Evolutionary conservation across 179 eudicot genomes (phyloP), one percentile per base, ranked within the genome.

Genomic region (Silene noctiflora): DNA sequence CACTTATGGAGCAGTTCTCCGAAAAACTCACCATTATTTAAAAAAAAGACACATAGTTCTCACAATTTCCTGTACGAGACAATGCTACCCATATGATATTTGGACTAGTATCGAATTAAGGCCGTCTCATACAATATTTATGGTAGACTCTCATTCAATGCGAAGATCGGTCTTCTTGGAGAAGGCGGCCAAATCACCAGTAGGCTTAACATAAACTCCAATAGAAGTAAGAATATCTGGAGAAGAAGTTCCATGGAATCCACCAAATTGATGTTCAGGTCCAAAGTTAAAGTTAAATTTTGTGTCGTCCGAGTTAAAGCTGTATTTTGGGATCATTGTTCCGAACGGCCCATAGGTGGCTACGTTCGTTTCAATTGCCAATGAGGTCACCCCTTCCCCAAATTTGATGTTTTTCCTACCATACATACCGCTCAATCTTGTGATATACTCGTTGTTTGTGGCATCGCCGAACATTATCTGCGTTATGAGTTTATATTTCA

Each of bases 241-340:
- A 25, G 46, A 65, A 27, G 70, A 65, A 1, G 78, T 66, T 10
- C 78, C 78, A 66, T 75, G 72, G 19, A 75, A 65, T 27, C 78
- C 78, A 62, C 64, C 78, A 75, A 75, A 75, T 13, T 75, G 78
- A 75, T 53, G 31, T 17, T 65, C 48, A 48, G 71, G 78, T 51
- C 78, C 78, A 9, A 75, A 76, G 33, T 56, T 11, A 2, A 53
- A 4, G n/a, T 67, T 53, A 14, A 75, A 75, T 29, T 66, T 53
- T 19, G 60, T 10, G 29, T 29, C 60, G 3, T 13, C 11, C 4
- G 19, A 10, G 4, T 29, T 29, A 29, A 3, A 25, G 2, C 27
- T 29, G 33, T 29, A 29, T 29, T 29, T 29, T 29, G 33, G 33
- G 33, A 29, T 29, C 33, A 29, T 29, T 29, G 33, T 29, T 29